Conservation (phyloP, 495 filamentous ascomycete species). For the Sordaria brevicollis region DNA sequence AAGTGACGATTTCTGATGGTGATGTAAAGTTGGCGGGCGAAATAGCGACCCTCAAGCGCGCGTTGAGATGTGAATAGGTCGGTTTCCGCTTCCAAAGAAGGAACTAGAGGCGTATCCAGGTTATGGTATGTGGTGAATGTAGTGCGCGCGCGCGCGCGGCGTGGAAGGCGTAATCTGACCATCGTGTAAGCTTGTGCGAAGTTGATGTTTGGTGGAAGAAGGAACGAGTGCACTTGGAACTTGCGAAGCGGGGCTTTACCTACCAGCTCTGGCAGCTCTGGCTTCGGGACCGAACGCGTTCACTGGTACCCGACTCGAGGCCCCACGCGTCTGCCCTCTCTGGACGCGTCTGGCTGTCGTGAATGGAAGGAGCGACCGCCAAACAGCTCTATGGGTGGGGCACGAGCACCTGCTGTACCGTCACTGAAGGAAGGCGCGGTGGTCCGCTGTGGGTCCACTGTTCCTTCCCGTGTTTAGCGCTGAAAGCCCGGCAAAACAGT, state of each 20-base stretch:
- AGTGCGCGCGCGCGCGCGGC: neutral
- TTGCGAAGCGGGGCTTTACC: neutral
- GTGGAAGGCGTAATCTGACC: neutral
- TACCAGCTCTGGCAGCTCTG: neutral
- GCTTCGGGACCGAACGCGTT: neutral
- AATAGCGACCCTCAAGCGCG: constrained; percentile 12
- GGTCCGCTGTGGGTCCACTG: neutral
- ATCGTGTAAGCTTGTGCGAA: neutral
- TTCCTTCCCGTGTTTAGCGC: neutral
- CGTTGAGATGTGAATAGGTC: no score
- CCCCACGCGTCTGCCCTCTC: neutral
- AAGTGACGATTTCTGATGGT: constrained; percentile 17
- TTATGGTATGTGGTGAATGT: neutral
- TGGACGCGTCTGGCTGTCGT: neutral
- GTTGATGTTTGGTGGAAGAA: neutral
- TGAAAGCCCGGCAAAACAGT: neutral
- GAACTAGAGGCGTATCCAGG: neutral
- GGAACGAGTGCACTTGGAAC: neutral
- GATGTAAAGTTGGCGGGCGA: constrained; percentile 14
- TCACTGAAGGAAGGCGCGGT: neutral
- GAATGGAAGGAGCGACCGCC: neutral
- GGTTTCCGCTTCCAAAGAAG: no score
- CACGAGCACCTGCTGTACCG: neutral
- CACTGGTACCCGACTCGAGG: neutral
- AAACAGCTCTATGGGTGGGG: neutral